Conservation (phyloP, 495 filamentous ascomycete genomes). For the Aspergillus haitiensis region DNA sequence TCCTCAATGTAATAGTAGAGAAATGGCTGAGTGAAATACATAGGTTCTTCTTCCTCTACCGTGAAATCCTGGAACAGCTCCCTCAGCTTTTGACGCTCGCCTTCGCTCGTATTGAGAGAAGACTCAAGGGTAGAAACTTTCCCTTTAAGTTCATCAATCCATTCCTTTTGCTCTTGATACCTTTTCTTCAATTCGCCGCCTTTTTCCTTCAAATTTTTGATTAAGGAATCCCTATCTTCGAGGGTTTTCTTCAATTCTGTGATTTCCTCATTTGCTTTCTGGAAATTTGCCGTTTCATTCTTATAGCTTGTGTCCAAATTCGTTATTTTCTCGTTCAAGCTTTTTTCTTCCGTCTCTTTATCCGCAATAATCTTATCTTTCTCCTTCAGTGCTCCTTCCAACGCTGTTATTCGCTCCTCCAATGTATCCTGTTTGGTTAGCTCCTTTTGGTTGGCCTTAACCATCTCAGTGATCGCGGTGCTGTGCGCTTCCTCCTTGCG, state of each 20-base stretch:
- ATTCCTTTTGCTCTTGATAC: constrained; percentile 1
- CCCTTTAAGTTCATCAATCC: constrained; percentile 14
- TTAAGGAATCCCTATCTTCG: constrained; percentile 20
- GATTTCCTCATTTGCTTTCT: constrained; percentile 17
- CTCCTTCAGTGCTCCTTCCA: constrained; percentile 1
- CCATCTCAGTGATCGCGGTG: constrained; percentile 9
- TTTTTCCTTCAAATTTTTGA: constrained; percentile 19
- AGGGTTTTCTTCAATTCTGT: constrained; percentile 18
- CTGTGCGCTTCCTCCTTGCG: constrained; percentile 1
- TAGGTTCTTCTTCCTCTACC: constrained; percentile 14
- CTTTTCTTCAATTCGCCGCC: constrained; percentile 14
- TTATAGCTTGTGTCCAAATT: constrained; percentile 5
- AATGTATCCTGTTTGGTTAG: background rate
- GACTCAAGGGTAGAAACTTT: constrained; percentile 12
- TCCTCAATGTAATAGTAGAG: background rate
- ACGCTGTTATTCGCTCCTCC: background rate
- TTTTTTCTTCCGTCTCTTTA: constrained; percentile 9
- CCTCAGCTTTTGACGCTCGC: constrained; percentile 13
- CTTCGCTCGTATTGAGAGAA: constrained; percentile 12
- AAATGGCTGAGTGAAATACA: constrained; percentile 18
- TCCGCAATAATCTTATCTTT: constrained; percentile 2
- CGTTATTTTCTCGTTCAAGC: constrained; percentile 13
- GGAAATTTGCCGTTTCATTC: constrained; percentile 14
- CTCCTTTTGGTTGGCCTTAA: constrained; percentile 4
- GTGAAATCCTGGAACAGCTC: constrained; percentile 15